These are phyloP conservation scores for Hypoxylon cercidicola DNA, from an alignment of 495 filamentous ascomycete genomes.

Conservation along the genomic window DNA sequence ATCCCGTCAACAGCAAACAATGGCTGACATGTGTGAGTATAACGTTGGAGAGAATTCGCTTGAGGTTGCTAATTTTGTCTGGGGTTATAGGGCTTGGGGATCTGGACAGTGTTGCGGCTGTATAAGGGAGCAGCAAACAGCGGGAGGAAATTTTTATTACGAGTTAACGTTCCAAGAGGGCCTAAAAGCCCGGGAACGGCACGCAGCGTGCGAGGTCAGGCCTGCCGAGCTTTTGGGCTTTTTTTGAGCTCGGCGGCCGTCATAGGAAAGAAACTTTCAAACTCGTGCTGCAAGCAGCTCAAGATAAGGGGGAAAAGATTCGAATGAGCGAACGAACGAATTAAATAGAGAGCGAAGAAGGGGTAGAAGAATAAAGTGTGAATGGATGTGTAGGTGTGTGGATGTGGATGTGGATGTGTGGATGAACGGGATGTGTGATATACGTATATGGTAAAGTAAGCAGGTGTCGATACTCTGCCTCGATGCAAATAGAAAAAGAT, in stretches of 20 bases:
- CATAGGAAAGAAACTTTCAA: conserved; percentile 28
- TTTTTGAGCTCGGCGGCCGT: conserved; percentile 35
- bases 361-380: conserved; percentile 20
- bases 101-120: neutral
- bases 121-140: conserved; percentile 34
- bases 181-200: conserved; percentile 25
- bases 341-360: conserved; percentile 30
- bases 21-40: conserved; percentile 30
- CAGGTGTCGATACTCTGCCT: conserved; percentile 37
- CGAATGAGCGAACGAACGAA: conserved; percentile 19
- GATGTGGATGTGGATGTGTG: no score
- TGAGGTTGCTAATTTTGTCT: conserved; percentile 32
- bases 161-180: conserved; percentile 25
- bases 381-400: conserved; percentile 19
- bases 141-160: conserved; percentile 34
- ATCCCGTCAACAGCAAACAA: conserved; percentile 32
- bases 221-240: conserved; percentile 36
- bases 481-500: conserved; percentile 42
- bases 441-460: conserved; percentile 32
- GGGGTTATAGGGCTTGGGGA: neutral
- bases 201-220: conserved; percentile 24
- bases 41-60: conserved; percentile 24
- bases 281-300: conserved; percentile 12
- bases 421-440: conserved; percentile 3
- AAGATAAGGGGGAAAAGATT: conserved; percentile 14